Percentiles rank a stretch among this genome's conserved stretches.
phyloP scores from a whole-genome alignment of 2,329 filamentous ascomycete species.

The Lachnellula cervina region DNA sequence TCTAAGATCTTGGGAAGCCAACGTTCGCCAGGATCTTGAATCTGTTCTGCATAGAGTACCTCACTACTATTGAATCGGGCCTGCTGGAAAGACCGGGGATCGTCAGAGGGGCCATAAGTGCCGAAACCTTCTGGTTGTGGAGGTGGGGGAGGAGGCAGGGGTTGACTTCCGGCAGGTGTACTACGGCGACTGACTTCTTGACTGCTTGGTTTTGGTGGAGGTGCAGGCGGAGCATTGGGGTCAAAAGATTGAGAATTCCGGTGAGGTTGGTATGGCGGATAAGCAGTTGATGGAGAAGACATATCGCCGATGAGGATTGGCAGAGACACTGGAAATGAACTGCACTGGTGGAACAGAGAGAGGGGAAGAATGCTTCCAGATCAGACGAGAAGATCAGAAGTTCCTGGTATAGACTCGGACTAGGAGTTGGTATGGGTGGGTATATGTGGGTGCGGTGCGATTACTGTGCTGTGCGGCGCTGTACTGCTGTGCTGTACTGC shows the following conservation, averaged over 20 bases:
- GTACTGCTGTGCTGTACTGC: background rate
- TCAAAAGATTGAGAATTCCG: slow-evolving; percentile 36
- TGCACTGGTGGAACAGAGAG: background rate
- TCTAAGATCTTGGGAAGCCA: slow-evolving; percentile 76
- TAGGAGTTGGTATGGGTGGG: too few relatives aligned
- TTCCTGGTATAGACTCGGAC: background rate
- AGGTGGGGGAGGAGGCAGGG: slow-evolving; percentile 25
- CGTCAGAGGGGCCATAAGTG: slow-evolving; percentile 16
- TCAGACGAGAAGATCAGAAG: background rate
- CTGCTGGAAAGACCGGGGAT: slow-evolving; percentile 19
- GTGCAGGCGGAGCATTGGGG: slow-evolving; percentile 57
- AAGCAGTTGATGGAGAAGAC: slow-evolving; percentile 23
- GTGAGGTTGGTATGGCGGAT: slow-evolving; percentile 24
- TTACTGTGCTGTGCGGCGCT: background rate
- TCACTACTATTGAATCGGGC: slow-evolving; percentile 14
- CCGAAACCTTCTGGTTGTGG: slow-evolving; percentile 17
- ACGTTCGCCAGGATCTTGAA: slow-evolving; percentile 58
- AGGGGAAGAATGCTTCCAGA: background rate
- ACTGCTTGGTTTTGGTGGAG: slow-evolving; percentile 66
- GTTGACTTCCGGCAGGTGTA: slow-evolving; percentile 50
- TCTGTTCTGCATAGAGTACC: slow-evolving; percentile 33
- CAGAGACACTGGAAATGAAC: background rate
- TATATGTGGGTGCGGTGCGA: background rate
- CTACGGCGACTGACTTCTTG: slow-evolving; percentile 63
- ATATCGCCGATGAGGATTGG: slow-evolving; percentile 1